Evolutionary conservation across 257 asterid genomes (phyloP).

Genomic region (Gentiana dahurica): DNA sequence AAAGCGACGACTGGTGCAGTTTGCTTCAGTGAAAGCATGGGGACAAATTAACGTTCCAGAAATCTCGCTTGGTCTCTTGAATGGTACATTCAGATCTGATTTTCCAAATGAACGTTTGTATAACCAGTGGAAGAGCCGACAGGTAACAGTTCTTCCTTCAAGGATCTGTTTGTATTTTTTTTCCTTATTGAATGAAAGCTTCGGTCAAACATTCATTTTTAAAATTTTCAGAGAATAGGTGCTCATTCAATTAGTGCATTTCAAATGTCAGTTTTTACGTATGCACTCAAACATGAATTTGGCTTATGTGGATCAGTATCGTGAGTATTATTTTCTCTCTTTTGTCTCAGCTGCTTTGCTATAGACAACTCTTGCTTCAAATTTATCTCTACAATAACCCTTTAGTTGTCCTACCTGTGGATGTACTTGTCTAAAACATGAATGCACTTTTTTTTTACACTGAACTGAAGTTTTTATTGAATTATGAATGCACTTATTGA

Average conservation of each 20-base stretch:
- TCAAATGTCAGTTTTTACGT: no score
- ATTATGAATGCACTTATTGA: not conserved
- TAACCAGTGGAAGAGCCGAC: conserved; percentile 80
- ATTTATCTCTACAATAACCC: no score
- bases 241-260: not conserved
- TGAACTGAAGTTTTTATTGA: no score
- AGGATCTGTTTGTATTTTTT: not conserved
- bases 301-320: no score
- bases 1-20: conserved; percentile 52
- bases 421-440: no score
- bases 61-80: conserved; percentile 61
- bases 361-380: no score
- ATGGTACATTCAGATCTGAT: conserved; percentile 66
- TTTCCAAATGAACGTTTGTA: conserved; percentile 63
- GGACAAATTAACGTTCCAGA: conserved; percentile 72
- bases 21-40: conserved; percentile 44
- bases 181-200: conserved; percentile 4
- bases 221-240: not conserved
- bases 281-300: not conserved
- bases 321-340: no score
- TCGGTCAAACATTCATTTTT: not conserved
- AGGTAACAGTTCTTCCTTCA: conserved; percentile 31
- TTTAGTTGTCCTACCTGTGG: no score
- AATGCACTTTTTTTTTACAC: no score
- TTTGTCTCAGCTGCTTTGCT: no score